These are phyloP conservation scores for Scheffersomyces stambukii DNA, from an alignment of 1,139 yeast species.

Conservation along the genomic window DNA sequence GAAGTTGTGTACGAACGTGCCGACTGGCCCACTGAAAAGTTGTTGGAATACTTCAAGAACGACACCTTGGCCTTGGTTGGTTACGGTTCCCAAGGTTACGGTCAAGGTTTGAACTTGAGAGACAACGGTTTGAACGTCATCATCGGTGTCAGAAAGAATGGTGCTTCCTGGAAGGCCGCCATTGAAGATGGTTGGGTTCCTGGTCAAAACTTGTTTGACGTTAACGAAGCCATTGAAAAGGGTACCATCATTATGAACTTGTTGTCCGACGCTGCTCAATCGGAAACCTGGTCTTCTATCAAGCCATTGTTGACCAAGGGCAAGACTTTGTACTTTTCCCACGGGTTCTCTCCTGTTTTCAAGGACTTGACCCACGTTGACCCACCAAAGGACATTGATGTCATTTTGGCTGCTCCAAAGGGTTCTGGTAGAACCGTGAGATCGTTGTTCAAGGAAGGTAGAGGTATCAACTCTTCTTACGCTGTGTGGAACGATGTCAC, in stretches of 20 bases:
- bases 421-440: conserved; percentile 99
- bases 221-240: conserved; percentile 82
- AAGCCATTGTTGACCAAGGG: conserved; percentile 94
- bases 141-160: conserved; percentile 96
- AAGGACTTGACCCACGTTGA: conserved; percentile 95
- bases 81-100: conserved; percentile 99
- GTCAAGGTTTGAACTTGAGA: conserved; percentile 98
- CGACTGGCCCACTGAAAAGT: conserved; percentile 99
- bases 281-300: conserved; percentile 89
- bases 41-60: conserved; percentile 92
- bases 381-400: conserved; percentile 92
- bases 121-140: conserved; percentile 98
- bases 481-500: conserved; percentile 99
- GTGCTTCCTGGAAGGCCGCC: conserved; percentile 99
- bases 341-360: conserved; percentile 99
- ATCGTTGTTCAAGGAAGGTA: conserved; percentile 98
- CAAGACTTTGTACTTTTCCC: conserved; percentile 97
- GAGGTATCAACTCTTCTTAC: conserved; percentile 99
- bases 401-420: conserved; percentile 98
- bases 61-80: conserved; percentile 97
- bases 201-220: conserved; percentile 96
- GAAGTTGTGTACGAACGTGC: conserved; percentile 97
- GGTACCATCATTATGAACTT: conserved; percentile 98
- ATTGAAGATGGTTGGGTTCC: conserved; percentile 99
- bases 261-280: conserved; percentile 98